Evolutionary conservation across 306 rosid genomes (phyloP), one percentile per base, ranked within the genome.

Genomic region (Trifolium dubium): DNA sequence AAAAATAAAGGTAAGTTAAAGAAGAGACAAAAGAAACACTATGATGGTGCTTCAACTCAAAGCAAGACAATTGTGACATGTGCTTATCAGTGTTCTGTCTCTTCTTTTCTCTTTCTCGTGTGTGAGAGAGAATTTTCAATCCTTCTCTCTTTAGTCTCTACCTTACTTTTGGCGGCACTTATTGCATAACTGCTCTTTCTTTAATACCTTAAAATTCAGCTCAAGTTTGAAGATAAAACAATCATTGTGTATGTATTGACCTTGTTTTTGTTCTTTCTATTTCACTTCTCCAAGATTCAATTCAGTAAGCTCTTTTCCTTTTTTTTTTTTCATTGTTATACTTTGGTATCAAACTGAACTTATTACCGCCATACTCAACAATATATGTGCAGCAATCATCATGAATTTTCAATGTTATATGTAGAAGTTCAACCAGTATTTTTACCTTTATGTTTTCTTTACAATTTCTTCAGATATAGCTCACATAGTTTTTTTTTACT

Each of bases 271-370:
- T 53, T 53, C 12, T 8, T 53, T 53, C 64, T 30, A 1, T 59
- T 59, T 59, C 86, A 53, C 86, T 90, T 84, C 85, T 86, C 83
- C 78, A 77, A 85, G 89, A 89, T 59, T 31, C 86, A 53, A 84
- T 89, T 84, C 86, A 80, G 90, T 89, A 87, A 82, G 86, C 83
- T 82, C 83, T 89, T 85, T 81, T 64, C 50, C 82, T 73, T 80
- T 67, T 76, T 5, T 56, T 15, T 40, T 67, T 30, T 8, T 13
- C 5, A 53, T 18, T 53, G 13, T 53, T n/a, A 39, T 71, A 37
- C 32, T 81, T 62, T 88, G 72, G 63, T 79, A 77, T 83, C 82
- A 79, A 74, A 81, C 8, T 9, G 11, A 53, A 8, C 60, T 53
- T 11, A 43, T 10, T 50, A 8, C 12, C 29, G 12, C 17, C 8